Percentiles rank a stretch among this genome's conserved stretches.
phyloP scores from a whole-genome alignment of 192 early-diverging fungal genomes.

The Chytriomyces confervae region DNA sequence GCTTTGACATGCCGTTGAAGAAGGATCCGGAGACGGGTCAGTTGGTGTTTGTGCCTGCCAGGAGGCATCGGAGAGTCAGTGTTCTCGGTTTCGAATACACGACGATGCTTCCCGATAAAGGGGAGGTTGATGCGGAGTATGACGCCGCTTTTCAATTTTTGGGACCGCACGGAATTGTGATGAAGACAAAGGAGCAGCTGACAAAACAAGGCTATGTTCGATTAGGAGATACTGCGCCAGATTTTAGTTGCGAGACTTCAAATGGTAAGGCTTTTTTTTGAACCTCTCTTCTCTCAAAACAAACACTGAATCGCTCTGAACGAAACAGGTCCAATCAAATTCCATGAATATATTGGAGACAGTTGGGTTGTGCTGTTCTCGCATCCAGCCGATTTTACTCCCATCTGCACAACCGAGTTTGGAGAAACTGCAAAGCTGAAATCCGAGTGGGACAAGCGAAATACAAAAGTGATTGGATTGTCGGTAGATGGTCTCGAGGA shows the following conservation, averaged over 20 bases:
- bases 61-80: not conserved
- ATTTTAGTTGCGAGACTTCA: conserved; percentile 87
- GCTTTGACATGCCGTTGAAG: conserved; percentile 2
- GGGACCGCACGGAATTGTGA: not conserved
- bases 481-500: conserved; percentile 83
- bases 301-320: no score
- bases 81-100: conserved; percentile 1
- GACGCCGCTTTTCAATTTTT: conserved; percentile 2
- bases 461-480: conserved; percentile 90
- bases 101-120: not conserved
- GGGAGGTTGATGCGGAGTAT: not conserved
- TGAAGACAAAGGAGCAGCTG: not conserved
- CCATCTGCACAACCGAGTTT: conserved; percentile 98
- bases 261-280: conserved; percentile 14
- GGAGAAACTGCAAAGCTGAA: conserved; percentile 84
- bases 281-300: no score
- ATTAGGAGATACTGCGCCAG: conserved; percentile 52
- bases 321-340: conserved; percentile 74
- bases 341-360: conserved; percentile 85
- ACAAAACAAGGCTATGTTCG: conserved; percentile 24
- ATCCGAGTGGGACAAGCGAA: conserved; percentile 77
- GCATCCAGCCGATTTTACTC: conserved; percentile 95
- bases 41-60: not conserved
- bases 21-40: not conserved
- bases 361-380: conserved; percentile 96